Evolutionary conservation across 1,284 basidiomycete species (phyloP).

Genomic region (Waitea zeae): DNA sequence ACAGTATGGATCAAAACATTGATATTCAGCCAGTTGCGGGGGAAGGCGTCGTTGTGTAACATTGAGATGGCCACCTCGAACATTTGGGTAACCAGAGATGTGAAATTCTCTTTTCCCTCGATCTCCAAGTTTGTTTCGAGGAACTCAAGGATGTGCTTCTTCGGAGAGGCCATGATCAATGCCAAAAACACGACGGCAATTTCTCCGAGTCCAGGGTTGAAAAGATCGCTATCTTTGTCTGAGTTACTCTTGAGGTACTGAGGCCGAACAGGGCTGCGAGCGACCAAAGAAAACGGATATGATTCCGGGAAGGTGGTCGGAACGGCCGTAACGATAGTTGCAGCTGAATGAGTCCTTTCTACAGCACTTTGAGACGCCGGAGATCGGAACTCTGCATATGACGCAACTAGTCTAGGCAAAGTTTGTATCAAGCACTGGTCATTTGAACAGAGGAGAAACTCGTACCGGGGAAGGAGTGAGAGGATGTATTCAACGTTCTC

Average conservation of each 20-base stretch:
- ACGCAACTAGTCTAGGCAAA: slow-evolving; percentile 72
- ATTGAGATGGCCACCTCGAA: slow-evolving; percentile 78
- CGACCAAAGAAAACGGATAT: slow-evolving; percentile 80
- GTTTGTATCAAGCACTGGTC: slow-evolving; percentile 4
- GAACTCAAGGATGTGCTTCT: slow-evolving; percentile 65
- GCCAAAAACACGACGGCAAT: slow-evolving; percentile 76
- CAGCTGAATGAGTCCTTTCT: slow-evolving; percentile 45
- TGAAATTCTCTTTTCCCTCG: slow-evolving; percentile 69
- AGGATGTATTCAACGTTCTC: slow-evolving; percentile 87
- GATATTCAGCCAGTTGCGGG: slow-evolving; percentile 83
- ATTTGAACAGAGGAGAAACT: slow-evolving; percentile 7
- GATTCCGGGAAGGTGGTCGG: slow-evolving; percentile 88
- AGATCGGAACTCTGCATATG: slow-evolving; percentile 72
- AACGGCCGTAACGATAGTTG: slow-evolving; percentile 40
- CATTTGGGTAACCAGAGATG: slow-evolving; percentile 54
- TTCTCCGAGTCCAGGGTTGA: slow-evolving; percentile 77
- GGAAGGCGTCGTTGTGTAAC: slow-evolving; percentile 79
- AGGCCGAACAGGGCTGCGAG: slow-evolving; percentile 39
- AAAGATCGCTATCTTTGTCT: slow-evolving; percentile 20
- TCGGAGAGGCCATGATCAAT: slow-evolving; percentile 65
- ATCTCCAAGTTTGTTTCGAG: slow-evolving; percentile 70
- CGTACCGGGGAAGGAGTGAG: slow-evolving; percentile 69
- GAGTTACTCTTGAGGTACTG: slow-evolving; percentile 18
- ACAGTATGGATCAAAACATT: slow-evolving; percentile 84
- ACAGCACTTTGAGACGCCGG: slow-evolving; percentile 51